Evolutionary conservation across 2,329 filamentous ascomycete genomes (phyloP), one percentile per base, ranked within the genome.

Genomic region (Neospermospora avenae): DNA sequence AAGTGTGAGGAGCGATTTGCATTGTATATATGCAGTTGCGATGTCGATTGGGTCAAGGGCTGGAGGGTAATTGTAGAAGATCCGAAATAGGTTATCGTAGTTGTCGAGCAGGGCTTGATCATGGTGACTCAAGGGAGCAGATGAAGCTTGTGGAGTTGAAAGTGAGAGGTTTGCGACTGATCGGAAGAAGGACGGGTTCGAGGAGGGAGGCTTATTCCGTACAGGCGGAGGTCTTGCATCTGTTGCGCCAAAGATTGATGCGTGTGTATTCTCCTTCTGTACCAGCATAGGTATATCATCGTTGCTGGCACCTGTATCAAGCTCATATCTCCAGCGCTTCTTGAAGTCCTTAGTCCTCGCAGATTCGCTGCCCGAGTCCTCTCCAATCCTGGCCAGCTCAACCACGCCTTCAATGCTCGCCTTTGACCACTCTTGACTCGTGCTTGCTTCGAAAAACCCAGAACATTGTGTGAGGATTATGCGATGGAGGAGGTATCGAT

Each of bases 51-150:
- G 83, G 75, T 96, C 93, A 34, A 98, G 82, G 0, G 85, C 72
- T 0, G 93, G 93, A 0, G 91, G 79, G 73, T 96, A 90, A 74
- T 97, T 96, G 80, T 98, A 98, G 79, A 97, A 96, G 63, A 95
- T 89, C 69, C 93, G 90, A 74, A 98, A 96, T 22, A 98, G 82
- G 73, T 97, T 97, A 73, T 96, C 92, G 75, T 98, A 97, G 77
- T 97, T 91, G 68, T 91, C 90, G 49, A 97, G 81, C 22, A 92
- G 82, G 65, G 96, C 90, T 69, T 90, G 79, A 57, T 91, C 84
- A 49, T 84, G 81, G 60, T 84, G 81, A 14, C 81, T 83, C 16
- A 83, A 75, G 20, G 71, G 70, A 24, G 66, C 58, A 71, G 75
- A 61, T 75, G 80, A 65, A 77, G 87, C 69, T 74, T 77, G 59